Conservation (phyloP, 1,284 basidiomycete species). For the Athelia sp. region DNA sequence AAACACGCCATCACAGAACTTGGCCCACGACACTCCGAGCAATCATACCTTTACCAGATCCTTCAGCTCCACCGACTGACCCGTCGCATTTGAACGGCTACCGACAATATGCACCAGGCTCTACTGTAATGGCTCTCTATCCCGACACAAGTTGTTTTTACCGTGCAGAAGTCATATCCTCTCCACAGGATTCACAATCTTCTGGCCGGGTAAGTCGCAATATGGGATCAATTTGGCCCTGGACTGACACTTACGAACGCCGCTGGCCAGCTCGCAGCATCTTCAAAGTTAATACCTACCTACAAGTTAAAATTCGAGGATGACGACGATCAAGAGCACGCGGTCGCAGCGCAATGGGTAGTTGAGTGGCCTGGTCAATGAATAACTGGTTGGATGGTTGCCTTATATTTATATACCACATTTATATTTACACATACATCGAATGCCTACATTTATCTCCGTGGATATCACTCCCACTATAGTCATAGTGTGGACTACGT, state of each 20-base stretch:
- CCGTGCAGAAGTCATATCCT: conserved; percentile 70
- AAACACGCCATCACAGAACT: too few species aligned
- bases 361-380: conserved; percentile 63
- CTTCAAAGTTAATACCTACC: conserved; percentile 40
- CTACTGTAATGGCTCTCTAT: conserved; percentile 76
- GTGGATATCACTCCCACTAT: background rate
- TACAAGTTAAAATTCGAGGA: conserved; percentile 82
- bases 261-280: conserved; percentile 26
- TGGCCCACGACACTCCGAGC: conserved; percentile 65
- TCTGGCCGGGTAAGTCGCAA: conserved; percentile 41
- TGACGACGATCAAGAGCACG: conserved; percentile 74
- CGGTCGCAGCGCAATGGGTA: conserved; percentile 66
- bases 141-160: conserved; percentile 86
- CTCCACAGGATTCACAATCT: conserved; percentile 52
- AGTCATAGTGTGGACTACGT: too few species aligned
- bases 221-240: too few species aligned
- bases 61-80: conserved; percentile 46
- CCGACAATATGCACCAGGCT: conserved; percentile 64
- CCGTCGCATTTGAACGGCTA: conserved; percentile 64
- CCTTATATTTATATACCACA: too few species aligned
- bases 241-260: conserved; percentile 3
- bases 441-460: background rate
- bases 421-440: background rate
- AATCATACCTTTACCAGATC: conserved; percentile 76
- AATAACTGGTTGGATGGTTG: background rate